Evolutionary conservation across 495 filamentous ascomycete genomes (phyloP).

Genomic region (Penicillium coffeae): DNA sequence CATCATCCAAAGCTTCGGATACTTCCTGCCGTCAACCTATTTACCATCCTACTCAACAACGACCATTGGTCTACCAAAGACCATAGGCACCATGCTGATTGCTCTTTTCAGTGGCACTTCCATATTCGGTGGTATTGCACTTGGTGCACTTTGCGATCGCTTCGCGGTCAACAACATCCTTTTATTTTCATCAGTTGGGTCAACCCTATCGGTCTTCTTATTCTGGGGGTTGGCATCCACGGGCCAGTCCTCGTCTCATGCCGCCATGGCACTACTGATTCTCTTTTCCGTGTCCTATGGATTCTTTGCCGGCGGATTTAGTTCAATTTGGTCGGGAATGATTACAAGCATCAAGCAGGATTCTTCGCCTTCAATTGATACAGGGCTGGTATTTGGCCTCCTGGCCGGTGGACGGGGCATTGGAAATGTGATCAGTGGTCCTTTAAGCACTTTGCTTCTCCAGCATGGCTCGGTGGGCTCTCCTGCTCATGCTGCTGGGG

Average conservation of each 20-base stretch:
- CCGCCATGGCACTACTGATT: constrained; percentile 53
- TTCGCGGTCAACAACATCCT: constrained; percentile 58
- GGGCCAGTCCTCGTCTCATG: constrained; percentile 22
- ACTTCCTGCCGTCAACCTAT: constrained; percentile 64
- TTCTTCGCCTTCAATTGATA: constrained; percentile 43
- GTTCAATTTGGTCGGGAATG: constrained; percentile 59
- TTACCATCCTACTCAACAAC: constrained; percentile 56
- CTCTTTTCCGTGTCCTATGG: constrained; percentile 66
- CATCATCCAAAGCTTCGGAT: constrained; percentile 60
- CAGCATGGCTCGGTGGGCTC: constrained; percentile 25
- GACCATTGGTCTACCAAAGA: constrained; percentile 40
- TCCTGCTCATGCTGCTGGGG: constrained; percentile 6
- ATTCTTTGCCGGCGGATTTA: constrained; percentile 63
- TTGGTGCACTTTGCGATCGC: constrained; percentile 59
- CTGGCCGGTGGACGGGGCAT: constrained; percentile 62
- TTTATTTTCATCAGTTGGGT: constrained; percentile 54
- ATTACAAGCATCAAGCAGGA: constrained; percentile 51
- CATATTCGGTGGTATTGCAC: constrained; percentile 53
- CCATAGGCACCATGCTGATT: constrained; percentile 48
- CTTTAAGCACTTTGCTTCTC: constrained; percentile 55
- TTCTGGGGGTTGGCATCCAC: constrained; percentile 58
- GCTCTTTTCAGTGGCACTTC: constrained; percentile 55
- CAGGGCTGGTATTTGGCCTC: constrained; percentile 59
- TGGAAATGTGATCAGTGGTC: constrained; percentile 59
- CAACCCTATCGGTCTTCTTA: constrained; percentile 57